Conservation (phyloP, 1,284 basidiomycete species). For the Ceratorhiza oryzae-sativae region DNA sequence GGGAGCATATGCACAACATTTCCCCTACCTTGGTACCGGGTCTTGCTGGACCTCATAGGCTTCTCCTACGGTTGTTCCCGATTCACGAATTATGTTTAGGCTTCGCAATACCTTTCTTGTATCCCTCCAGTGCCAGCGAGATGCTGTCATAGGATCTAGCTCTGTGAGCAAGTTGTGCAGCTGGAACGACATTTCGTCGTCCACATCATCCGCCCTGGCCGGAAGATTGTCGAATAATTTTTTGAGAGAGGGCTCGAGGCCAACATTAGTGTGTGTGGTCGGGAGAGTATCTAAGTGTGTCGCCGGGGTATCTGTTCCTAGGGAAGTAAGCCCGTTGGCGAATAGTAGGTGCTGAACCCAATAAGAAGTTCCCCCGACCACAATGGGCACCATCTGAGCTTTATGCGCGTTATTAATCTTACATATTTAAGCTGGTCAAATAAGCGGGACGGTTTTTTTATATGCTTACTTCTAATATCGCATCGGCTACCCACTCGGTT, state of each 20-base stretch:
- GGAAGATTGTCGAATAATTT: slow-evolving; percentile 64
- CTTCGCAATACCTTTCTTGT: slow-evolving; percentile 87
- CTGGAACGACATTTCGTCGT: slow-evolving; percentile 63
- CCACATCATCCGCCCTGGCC: slow-evolving; percentile 56
- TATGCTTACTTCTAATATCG: slow-evolving; percentile 66
- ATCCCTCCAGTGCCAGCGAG: slow-evolving; percentile 95
- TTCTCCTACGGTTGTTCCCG: slow-evolving; percentile 41
- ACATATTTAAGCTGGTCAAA: slow-evolving; percentile 16
- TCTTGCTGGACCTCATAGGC: slow-evolving; percentile 11
- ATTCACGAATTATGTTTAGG: slow-evolving; percentile 79
- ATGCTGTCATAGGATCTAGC: slow-evolving; percentile 80
- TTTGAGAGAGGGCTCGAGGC: slow-evolving; percentile 59
- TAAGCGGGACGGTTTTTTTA: neutral
- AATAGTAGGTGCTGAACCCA: slow-evolving; percentile 96
- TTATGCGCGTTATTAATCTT: slow-evolving; percentile 76
- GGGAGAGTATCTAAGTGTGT: slow-evolving; percentile 50
- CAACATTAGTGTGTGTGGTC: slow-evolving; percentile 47
- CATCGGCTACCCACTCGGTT: slow-evolving; percentile 84
- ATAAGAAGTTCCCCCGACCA: slow-evolving; percentile 96
- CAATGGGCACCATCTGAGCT: slow-evolving; percentile 75
- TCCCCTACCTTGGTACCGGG: slow-evolving; percentile 38
- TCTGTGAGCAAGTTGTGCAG: slow-evolving; percentile 72
- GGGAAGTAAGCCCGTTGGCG: slow-evolving; percentile 66
- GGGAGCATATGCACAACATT: neutral
- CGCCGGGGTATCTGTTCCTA: slow-evolving; percentile 45